phyloP scores from a whole-genome alignment of 1,284 basidiomycete genomes.

The Ceraceosorus guamensis region DNA sequence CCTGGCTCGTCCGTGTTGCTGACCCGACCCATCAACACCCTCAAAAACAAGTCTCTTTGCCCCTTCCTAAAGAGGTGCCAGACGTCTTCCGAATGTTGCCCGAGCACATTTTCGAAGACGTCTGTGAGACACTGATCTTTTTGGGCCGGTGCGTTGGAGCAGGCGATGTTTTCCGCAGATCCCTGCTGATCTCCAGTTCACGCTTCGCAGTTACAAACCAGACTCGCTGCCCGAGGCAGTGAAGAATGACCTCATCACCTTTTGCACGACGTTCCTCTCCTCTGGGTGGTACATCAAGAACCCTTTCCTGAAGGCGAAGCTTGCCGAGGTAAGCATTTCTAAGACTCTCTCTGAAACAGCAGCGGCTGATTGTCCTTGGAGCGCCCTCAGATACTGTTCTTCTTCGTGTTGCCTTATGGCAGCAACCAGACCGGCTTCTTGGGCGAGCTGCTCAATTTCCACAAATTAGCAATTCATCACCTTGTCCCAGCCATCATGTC shows the following conservation, averaged over 20 bases:
- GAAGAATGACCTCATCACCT: conserved; percentile 76
- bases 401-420: conserved; percentile 69
- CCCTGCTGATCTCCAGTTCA: conserved; percentile 2
- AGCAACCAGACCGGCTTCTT: conserved; percentile 71
- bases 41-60: conserved; percentile 47
- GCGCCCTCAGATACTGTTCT: conserved; percentile 66
- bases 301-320: conserved; percentile 94
- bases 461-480: conserved; percentile 75
- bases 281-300: conserved; percentile 98
- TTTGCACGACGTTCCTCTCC: conserved; percentile 82
- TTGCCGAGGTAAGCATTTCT: conserved; percentile 66
- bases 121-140: conserved; percentile 78
- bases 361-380: background rate
- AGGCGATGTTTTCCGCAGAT: conserved; percentile 4
- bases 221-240: conserved; percentile 69
- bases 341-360: background rate
- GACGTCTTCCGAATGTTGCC: conserved; percentile 79
- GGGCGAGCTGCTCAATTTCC: conserved; percentile 72
- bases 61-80: conserved; percentile 77
- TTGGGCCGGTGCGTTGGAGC: conserved; percentile 58
- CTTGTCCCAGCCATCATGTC: conserved; percentile 86
- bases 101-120: conserved; percentile 89
- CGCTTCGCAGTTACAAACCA: conserved; percentile 57
- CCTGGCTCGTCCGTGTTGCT: conserved; percentile 88
- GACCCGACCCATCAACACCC: conserved; percentile 79